phyloP scores from a whole-genome alignment of 176 grass and related monocot genomes.

The Aechmea fasciata region DNA sequence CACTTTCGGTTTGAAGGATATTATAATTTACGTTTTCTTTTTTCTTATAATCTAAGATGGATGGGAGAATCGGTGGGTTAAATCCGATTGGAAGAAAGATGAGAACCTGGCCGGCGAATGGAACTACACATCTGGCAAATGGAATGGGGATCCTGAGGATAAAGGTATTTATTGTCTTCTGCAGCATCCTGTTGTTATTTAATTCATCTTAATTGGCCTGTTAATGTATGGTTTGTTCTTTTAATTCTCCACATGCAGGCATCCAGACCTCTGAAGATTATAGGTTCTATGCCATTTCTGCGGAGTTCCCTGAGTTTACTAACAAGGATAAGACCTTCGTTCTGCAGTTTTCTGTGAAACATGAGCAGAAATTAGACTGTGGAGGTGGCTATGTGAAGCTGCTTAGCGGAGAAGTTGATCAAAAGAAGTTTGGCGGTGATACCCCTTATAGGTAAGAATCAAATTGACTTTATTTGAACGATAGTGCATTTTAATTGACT shows the following conservation, averaged over 20 bases:
- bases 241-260: neutral
- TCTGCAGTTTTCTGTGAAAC: conserved; percentile 14
- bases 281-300: conserved; percentile 21
- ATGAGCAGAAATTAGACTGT: conserved; percentile 17
- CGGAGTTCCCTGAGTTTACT: conserved; percentile 13
- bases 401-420: conserved; percentile 17
- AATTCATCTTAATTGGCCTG: neutral
- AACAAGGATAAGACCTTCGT: conserved; percentile 16
- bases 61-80: conserved; percentile 81
- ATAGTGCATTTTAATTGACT: neutral
- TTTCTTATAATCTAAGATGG: conserved; percentile 37
- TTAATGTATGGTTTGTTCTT: neutral
- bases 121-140: conserved; percentile 86
- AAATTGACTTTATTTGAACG: neutral
- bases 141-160: conserved; percentile 70
- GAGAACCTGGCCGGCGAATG: conserved; percentile 75
- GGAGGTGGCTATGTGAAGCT: conserved; percentile 13
- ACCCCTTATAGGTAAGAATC: conserved; percentile 14
- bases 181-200: neutral
- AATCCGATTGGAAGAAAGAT: conserved; percentile 83
- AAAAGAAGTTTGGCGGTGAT: conserved; percentile 20
- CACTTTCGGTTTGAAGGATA: too few species aligned
- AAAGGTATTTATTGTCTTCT: conserved; percentile 40
- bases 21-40: neutral
- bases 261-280: conserved; percentile 12